A percentile compares a stretch with the other conserved stretches of the same genome.
phyloP scores from a whole-genome alignment of 768 basidiomycete species.

The Mycena metata region DNA sequence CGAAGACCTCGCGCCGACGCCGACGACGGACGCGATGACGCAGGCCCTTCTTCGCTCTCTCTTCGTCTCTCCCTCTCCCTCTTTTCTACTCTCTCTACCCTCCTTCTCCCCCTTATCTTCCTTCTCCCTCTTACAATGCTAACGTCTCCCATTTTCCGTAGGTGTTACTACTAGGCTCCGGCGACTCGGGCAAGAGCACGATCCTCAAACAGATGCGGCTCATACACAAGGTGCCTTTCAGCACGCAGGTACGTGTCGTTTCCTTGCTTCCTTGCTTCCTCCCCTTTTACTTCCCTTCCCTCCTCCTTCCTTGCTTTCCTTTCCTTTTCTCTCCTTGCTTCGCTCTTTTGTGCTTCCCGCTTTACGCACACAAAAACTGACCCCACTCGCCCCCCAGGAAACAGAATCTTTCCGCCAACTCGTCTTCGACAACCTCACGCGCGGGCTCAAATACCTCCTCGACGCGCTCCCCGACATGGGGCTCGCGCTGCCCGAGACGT shows the following conservation, averaged over 20 bases:
- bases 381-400: conserved; percentile 85
- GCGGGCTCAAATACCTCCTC: conserved; percentile 85
- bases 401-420: conserved; percentile 92
- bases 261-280: neutral
- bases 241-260: conserved; percentile 81
- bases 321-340: neutral
- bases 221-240: conserved; percentile 91
- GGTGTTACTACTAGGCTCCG: conserved; percentile 92
- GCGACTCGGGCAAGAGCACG: conserved; percentile 94
- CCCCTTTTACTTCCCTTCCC: neutral
- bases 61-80: no score
- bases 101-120: no score
- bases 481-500: conserved; percentile 76
- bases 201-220: conserved; percentile 98
- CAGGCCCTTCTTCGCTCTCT: no score
- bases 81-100: no score
- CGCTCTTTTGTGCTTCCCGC: neutral
- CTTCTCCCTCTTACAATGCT: no score
- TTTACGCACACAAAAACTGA: conserved; percentile 78
- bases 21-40: no score
- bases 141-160: conserved; percentile 51
- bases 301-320: neutral
- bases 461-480: conserved; percentile 94
- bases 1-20: no score
- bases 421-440: conserved; percentile 91